phyloP scores from a whole-genome alignment of 192 early-diverging fungal species.

The Rhizophagus prolifer region DNA sequence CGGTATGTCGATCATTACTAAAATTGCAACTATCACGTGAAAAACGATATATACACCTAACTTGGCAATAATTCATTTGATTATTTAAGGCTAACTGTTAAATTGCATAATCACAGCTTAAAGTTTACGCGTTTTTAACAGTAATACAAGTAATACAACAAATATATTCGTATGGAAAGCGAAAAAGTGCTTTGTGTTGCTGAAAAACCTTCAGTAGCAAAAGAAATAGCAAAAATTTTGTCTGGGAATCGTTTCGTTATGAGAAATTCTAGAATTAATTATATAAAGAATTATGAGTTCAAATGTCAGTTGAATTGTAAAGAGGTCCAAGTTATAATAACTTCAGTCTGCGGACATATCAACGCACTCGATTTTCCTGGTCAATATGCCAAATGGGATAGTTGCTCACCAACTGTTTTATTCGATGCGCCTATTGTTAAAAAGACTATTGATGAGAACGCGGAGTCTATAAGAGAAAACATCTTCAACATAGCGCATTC shows the following conservation, averaged over 20 bases:
- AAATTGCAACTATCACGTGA: no score
- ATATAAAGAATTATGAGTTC: conserved; percentile 85
- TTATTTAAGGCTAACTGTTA: no score
- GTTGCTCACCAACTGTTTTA: conserved; percentile 54
- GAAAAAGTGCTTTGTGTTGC: conserved; percentile 87
- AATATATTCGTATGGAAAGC: background rate
- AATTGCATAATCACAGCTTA: no score
- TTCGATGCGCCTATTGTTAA: conserved; percentile 71
- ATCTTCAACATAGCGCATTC: conserved; percentile 58
- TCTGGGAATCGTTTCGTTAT: conserved; percentile 35
- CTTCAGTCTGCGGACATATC: conserved; percentile 81
- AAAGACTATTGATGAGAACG: conserved; percentile 43
- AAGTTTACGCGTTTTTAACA: background rate
- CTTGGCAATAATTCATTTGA: no score
- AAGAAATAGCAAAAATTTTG: conserved; percentile 76
- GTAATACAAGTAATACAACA: background rate
- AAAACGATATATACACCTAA: no score
- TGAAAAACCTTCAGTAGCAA: conserved; percentile 90
- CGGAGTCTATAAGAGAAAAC: conserved; percentile 61
- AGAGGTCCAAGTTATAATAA: conserved; percentile 72
- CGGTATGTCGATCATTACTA: no score
- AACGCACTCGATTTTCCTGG: conserved; percentile 65
- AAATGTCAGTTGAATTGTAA: conserved; percentile 55
- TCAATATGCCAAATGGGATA: conserved; percentile 61
- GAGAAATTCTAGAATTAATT: conserved; percentile 48